These are phyloP conservation scores for Gaillardinia entomophila DNA, from an alignment of 805 yeast species.

Conservation along the genomic window DNA sequence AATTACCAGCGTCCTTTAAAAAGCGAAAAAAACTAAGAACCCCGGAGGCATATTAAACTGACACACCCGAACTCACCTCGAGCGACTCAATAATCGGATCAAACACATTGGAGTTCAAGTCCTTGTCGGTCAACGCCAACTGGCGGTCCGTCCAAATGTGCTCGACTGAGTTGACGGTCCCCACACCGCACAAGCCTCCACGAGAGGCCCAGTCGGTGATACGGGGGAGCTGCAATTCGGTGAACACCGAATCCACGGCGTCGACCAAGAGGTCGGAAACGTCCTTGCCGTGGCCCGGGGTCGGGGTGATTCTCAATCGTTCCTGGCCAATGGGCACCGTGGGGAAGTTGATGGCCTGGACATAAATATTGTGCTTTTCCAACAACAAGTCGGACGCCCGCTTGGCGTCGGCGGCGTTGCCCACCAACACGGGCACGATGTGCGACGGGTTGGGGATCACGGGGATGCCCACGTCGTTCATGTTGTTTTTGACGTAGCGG, in stretches of 20 bases:
- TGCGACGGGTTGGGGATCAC: conserved; percentile 97
- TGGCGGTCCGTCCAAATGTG: conserved; percentile 89
- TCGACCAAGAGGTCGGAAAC: conserved; percentile 69
- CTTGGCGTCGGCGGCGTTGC: conserved; percentile 91
- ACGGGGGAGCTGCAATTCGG: conserved; percentile 67
- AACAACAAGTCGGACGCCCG: conserved; percentile 84
- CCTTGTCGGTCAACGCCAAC: conserved; percentile 54
- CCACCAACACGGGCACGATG: conserved; percentile 91
- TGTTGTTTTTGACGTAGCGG: conserved; percentile 71
- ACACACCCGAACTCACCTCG: conserved; percentile 68
- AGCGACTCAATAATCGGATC: conserved; percentile 59
- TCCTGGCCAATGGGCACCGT: conserved; percentile 95
- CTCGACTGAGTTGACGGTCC: conserved; percentile 47
- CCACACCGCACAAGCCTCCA: conserved; percentile 94
- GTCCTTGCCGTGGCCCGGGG: conserved; percentile 88
- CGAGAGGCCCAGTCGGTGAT: conserved; percentile 66
- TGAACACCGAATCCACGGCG: conserved; percentile 79
- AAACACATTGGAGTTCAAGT: conserved; percentile 61
- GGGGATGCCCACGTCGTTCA: conserved; percentile 75
- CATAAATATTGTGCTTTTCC: conserved; percentile 81
- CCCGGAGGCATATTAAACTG: conserved; percentile 4
- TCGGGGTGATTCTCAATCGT: conserved; percentile 95
- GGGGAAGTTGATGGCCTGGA: conserved; percentile 98
- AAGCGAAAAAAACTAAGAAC: not conserved
- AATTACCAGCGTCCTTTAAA: too few relatives aligned